Base-by-base conservation (phyloP, 1,139 yeast species). In the Candida tetrigidarum region DNA sequence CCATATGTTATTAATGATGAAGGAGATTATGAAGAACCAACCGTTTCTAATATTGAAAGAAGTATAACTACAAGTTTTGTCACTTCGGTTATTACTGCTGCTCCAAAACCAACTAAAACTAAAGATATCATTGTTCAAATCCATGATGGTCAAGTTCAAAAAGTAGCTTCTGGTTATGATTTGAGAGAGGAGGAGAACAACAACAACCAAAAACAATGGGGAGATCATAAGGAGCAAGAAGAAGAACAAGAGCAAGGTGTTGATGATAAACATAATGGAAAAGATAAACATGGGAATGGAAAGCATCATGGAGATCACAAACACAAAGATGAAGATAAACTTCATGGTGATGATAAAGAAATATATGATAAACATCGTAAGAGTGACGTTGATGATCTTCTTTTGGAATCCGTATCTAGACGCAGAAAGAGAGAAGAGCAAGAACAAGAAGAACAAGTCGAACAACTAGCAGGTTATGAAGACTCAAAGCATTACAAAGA, bases 61-160 rank as follows among this genome's bases (percentile, higher is more conserved):
- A 49, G 56, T 2, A 23, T 53, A 16, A 60, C 64, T 10, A 56
- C 60, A 3, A 57, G 57, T 20, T 43, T 51, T 40, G 51, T 57
- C 9, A 60, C 63, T 8, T 51, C 62, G 12, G 38, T 49, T 18
- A 50, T 59, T 15, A 59, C 64, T 16, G 49, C 56, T 11, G 60
- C 60, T 12, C 64, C 66, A 11, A 60, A 60, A 44, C 62, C 65
- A 6, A 62, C 67, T 5, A 52, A 49, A 29, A 54, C 63, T 11
- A 51, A 53, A 10, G 61, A 55, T 39, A 49, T 57, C 4, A 61
- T 60, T 37, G 51, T 56, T 37, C 74, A 68, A 49, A 62, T 63
- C 39, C 46, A 48, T 10, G 73, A 64, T 43, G 73, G 72, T 3
- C 71, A 68, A 52, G 59, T 67, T 12, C 71, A 67, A 44, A 57